Percentiles rank a stretch among this genome's conserved stretches.
Conservation (phyloP, 2,329 filamentous ascomycete species). For the Apiospora pterosperma region DNA sequence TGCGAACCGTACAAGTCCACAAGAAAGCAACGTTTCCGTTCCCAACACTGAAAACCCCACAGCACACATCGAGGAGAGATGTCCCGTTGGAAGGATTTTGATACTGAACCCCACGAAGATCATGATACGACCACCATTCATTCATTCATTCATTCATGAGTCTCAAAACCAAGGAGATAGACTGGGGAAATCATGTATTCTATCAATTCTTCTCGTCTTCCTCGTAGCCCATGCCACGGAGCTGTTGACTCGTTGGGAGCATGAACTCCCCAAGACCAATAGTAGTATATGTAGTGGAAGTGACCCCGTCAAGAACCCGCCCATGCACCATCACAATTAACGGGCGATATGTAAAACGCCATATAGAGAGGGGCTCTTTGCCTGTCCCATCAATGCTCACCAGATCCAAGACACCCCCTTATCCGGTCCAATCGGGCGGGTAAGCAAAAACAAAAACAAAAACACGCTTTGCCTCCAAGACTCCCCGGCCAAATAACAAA, state of each 20-base stretch:
- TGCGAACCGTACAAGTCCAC: too few species aligned
- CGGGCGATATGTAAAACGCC: neutral
- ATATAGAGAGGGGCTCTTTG: neutral
- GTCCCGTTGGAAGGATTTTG: too few species aligned
- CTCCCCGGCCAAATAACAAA: neutral
- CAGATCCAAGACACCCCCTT: neutral
- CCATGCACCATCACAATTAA: neutral
- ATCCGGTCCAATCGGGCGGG: neutral
- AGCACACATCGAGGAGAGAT: neutral
- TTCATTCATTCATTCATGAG: too few species aligned
- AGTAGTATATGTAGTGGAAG: neutral
- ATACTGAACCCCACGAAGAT: too few species aligned
- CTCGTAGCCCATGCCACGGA: neutral
- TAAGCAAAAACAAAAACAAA: neutral
- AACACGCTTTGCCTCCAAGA: neutral
- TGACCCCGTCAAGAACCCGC: neutral
- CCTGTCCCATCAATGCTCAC: neutral
- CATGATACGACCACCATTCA: neutral
- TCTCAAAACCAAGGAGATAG: neutral
- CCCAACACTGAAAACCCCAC: too few species aligned
- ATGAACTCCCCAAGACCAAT: neutral
- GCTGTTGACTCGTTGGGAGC: neutral
- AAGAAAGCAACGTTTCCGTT: too few species aligned
- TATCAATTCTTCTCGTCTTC: neutral
- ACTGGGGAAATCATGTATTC: neutral